These are phyloP conservation scores for Casuarina cunninghamiana DNA, from an alignment of 306 rosid genomes.

Conservation along the genomic window DNA sequence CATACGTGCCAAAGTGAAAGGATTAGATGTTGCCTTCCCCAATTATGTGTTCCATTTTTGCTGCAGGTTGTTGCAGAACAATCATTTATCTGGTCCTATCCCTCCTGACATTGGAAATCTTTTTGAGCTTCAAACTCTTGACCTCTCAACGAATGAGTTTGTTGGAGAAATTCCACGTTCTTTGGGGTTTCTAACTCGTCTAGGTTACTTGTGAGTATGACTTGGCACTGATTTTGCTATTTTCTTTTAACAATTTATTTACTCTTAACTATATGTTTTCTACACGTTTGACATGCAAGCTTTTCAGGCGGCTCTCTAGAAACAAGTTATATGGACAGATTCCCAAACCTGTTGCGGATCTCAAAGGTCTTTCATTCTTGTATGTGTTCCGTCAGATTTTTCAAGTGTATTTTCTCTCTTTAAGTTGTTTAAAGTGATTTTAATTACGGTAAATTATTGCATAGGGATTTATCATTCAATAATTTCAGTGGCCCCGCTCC, in stretches of 20 bases:
- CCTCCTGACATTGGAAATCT: constrained; percentile 80
- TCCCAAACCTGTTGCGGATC: constrained; percentile 80
- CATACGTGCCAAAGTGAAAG: not conserved
- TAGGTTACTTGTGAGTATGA: constrained; percentile 92
- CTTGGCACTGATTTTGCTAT: constrained; percentile 20
- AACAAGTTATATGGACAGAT: constrained; percentile 79
- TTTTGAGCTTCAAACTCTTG: constrained; percentile 77
- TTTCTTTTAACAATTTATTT: constrained; percentile 18
- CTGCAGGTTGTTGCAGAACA: constrained; percentile 83
- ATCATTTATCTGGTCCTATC: constrained; percentile 73
- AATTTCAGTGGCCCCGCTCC: constrained; percentile 94
- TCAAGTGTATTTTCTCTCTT: constrained; percentile 17
- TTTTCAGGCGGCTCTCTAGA: constrained; percentile 89
- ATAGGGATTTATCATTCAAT: constrained; percentile 88
- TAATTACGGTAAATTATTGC: constrained; percentile 15
- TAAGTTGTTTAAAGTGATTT: constrained; percentile 7
- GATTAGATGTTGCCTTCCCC: not conserved
- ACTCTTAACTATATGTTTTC: constrained; percentile 35
- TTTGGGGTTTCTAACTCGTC: constrained; percentile 68
- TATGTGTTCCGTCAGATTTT: constrained; percentile 42
- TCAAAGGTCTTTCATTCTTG: constrained; percentile 78
- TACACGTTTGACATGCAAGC: constrained; percentile 54
- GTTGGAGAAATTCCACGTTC: constrained; percentile 75
- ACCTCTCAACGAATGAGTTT: constrained; percentile 81
- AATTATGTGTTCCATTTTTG: constrained; percentile 19